Conservation (phyloP, 345 rosid genomes). For the Populus ilicifolia region DNA sequence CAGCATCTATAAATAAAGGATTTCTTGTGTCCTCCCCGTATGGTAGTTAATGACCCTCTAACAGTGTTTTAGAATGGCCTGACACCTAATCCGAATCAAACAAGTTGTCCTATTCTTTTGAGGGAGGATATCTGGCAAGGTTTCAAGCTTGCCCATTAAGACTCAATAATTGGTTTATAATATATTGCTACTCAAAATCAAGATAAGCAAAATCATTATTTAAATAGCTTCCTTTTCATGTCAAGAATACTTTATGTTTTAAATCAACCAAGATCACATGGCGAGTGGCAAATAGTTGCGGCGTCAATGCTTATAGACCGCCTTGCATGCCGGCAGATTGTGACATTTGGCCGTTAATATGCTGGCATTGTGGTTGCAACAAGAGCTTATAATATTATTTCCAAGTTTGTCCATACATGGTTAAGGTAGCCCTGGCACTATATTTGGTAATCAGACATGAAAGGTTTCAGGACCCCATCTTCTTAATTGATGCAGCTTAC, state of each 20-base stretch:
- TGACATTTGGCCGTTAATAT: conserved; percentile 19
- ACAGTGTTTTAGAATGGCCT: neutral
- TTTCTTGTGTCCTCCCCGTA: neutral
- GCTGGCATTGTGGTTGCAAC: conserved; percentile 6
- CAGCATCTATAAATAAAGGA: neutral
- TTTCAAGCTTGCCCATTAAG: conserved; percentile 7
- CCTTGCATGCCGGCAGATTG: conserved; percentile 13
- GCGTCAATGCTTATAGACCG: conserved; percentile 9
- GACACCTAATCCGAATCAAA: neutral
- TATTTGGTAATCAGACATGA: neutral
- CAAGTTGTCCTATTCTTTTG: conserved; percentile 16
- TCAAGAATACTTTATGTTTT: neutral
- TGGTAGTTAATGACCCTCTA: neutral
- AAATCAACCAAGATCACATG: conserved; percentile 12
- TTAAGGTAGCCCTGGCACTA: neutral
- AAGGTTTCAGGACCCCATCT: no score
- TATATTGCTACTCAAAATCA: neutral
- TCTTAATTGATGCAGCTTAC: no score
- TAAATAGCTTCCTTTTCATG: neutral
- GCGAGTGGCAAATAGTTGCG: conserved; percentile 1
- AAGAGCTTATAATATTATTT: neutral
- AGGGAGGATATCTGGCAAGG: conserved; percentile 6
- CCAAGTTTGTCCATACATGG: neutral
- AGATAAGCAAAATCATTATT: neutral
- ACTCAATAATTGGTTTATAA: conserved; percentile 1